Evolutionary conservation across 495 filamentous ascomycete genomes (phyloP), one percentile per base, ranked within the genome.

Genomic region (Trypethelium eluteriae): DNA sequence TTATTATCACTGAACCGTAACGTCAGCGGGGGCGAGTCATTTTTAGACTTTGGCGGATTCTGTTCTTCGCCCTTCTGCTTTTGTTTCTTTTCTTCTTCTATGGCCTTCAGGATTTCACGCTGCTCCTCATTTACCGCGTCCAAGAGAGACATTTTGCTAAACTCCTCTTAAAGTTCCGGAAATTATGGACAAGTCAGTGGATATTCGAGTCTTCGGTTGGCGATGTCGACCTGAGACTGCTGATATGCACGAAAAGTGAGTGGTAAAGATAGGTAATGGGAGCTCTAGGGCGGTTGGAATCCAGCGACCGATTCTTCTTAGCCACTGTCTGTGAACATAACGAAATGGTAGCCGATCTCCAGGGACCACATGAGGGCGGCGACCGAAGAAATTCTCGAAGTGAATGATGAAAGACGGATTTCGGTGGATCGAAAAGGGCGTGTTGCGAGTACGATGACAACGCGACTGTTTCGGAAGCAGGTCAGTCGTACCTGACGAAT

Each of bases 51-150:
- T 9, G 53, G 34, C 32, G 10, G 53, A 35, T 59, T 32, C 7
- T 18, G n/a, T 18, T 36, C 53, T 59, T 14, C 11, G 5, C 10
- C 7, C 18, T 18, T 36, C 18, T 59, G 18, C 18, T 36, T 34
- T 7, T 59, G 4, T 9, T 50, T 63, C 14, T 50, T 68, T 49
- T 38, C 53, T 67, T 78, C 74, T 74, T 88, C 83, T 25, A 91
- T 76, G 56, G 89, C 76, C 65, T 82, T 84, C 70, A 91, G 79
- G 50, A 91, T 83, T 76, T 89, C 89, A 66, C 80, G 81, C 57
- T 86, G 81, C 78, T 92, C 89, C 76, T 91, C 85, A 72, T 91
- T 88, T 57, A 90, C 79, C 63, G 86, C 84, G 34, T 85, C 80
- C 79, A 90, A 87, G 66, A 90, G 82, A 68, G 89, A 89, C 87